Conservation (phyloP, 2,329 filamentous ascomycete species). For the Penicillium paneum region DNA sequence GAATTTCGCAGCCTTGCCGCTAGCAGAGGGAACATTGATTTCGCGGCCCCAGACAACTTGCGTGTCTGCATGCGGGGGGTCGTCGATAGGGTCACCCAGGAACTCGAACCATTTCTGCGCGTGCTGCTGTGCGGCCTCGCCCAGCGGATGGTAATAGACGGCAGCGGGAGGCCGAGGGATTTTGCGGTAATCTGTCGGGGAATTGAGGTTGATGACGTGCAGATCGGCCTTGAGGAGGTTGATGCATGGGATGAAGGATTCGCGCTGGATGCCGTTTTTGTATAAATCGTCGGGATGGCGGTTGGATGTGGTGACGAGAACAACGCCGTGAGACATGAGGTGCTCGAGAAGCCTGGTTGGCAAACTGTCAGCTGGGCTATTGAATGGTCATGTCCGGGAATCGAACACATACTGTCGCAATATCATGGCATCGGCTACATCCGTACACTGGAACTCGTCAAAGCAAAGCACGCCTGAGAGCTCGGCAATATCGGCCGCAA, state of each 20-base stretch:
- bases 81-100: slow-evolving; percentile 74
- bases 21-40: slow-evolving; percentile 81
- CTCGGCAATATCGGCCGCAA: slow-evolving; percentile 90
- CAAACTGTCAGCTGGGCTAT: slow-evolving; percentile 24
- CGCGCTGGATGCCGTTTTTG: slow-evolving; percentile 94
- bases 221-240: slow-evolving; percentile 81
- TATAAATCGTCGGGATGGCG: slow-evolving; percentile 95
- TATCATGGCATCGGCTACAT: slow-evolving; percentile 99
- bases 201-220: slow-evolving; percentile 90
- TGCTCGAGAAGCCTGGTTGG: slow-evolving; percentile 67
- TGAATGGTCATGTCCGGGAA: background rate
- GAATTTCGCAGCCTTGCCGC: slow-evolving; percentile 84
- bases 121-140: slow-evolving; percentile 71
- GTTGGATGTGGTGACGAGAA: slow-evolving; percentile 93
- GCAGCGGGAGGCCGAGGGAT: slow-evolving; percentile 88
- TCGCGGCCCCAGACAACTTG: slow-evolving; percentile 92
- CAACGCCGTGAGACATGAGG: slow-evolving; percentile 94
- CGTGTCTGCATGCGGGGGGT: slow-evolving; percentile 71
- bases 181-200: slow-evolving; percentile 93
- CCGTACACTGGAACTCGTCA: slow-evolving; percentile 98
- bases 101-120: slow-evolving; percentile 95
- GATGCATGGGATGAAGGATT: slow-evolving; percentile 94
- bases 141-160: slow-evolving; percentile 88
- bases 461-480: slow-evolving; percentile 86
- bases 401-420: slow-evolving; percentile 60